Percentiles rank a stretch among this genome's conserved stretches.
These are phyloP conservation scores for Gnomoniopsis smithogilvyi DNA, from an alignment of 2,329 filamentous ascomycete genomes.

Conservation along the genomic window DNA sequence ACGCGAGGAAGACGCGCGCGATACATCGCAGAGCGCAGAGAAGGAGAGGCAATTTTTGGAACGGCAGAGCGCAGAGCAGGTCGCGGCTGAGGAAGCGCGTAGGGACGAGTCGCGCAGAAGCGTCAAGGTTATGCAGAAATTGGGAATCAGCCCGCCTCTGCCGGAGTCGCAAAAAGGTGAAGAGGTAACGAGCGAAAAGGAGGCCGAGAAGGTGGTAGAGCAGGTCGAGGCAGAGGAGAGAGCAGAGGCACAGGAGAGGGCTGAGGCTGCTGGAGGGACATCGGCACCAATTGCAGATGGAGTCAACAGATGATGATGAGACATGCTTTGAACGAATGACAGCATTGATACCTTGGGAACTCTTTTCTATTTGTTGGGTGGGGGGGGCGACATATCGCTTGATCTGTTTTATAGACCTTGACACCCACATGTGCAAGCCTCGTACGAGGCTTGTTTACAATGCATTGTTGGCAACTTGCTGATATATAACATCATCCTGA, in stretches of 20 bases:
- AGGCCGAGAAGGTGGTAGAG: slow-evolving; percentile 25
- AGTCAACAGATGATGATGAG: background rate
- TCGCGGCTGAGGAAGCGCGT: slow-evolving; percentile 27
- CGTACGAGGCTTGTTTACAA: background rate
- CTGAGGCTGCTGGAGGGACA: background rate
- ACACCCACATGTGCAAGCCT: slow-evolving; percentile 8
- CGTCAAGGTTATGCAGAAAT: slow-evolving; percentile 37
- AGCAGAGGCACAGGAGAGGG: background rate
- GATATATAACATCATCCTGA: background rate
- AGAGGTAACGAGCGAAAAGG: slow-evolving; percentile 12
- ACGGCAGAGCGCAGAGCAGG: slow-evolving; percentile 33
- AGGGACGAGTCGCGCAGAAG: slow-evolving; percentile 34
- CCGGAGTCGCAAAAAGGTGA: slow-evolving; percentile 24
- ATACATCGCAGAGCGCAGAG: slow-evolving; percentile 58
- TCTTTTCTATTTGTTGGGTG: background rate
- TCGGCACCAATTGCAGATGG: background rate
- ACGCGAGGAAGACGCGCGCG: slow-evolving; percentile 56
- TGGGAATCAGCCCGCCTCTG: slow-evolving; percentile 31
- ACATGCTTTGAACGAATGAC: background rate
- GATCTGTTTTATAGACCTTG: background rate
- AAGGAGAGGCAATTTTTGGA: slow-evolving; percentile 44
- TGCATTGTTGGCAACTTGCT: background rate
- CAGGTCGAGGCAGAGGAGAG: slow-evolving; percentile 16
- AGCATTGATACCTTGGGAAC: background rate
- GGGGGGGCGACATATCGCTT: background rate